Evolutionary conservation across 129 eudicot species (phyloP).

Genomic region (Tagetes erecta): DNA sequence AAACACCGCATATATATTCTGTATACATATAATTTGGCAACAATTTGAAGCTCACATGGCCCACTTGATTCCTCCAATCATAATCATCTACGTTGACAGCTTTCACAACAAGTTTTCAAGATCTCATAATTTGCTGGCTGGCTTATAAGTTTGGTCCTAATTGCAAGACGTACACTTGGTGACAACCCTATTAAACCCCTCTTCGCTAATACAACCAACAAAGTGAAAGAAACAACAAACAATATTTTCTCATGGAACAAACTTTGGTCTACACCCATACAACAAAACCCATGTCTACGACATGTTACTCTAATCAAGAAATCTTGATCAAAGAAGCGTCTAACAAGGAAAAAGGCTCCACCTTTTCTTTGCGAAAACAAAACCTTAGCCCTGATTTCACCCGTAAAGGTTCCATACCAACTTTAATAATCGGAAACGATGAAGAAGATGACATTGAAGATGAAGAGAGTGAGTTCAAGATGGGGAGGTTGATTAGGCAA

Average conservation of each 20-base stretch:
- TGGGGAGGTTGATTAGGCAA: slow-evolving; percentile 85
- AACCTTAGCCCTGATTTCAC: slow-evolving; percentile 19
- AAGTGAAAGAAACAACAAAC: slow-evolving; percentile 35
- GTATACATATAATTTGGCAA: slow-evolving; percentile 14
- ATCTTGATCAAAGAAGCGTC: slow-evolving; percentile 29
- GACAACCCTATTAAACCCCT: slow-evolving; percentile 26
- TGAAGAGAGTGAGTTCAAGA: slow-evolving; percentile 68
- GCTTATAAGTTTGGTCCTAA: slow-evolving; percentile 36
- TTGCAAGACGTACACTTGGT: slow-evolving; percentile 22
- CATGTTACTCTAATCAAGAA: slow-evolving; percentile 53
- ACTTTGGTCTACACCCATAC: slow-evolving; percentile 54
- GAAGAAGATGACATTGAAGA: slow-evolving; percentile 51
- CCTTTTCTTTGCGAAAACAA: slow-evolving; percentile 6
- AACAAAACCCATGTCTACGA: slow-evolving; percentile 43
- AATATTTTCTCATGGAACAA: slow-evolving; percentile 46
- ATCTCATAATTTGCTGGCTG: slow-evolving; percentile 18
- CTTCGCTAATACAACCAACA: slow-evolving; percentile 20
- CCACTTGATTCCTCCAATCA: slow-evolving; percentile 37
- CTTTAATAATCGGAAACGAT: neutral
- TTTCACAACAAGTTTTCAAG: slow-evolving; percentile 20
- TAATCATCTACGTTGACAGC: slow-evolving; percentile 40
- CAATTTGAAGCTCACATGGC: slow-evolving; percentile 48
- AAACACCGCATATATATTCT: neutral
- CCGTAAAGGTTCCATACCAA: slow-evolving; percentile 42
- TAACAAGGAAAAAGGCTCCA: slow-evolving; percentile 24